Evolutionary conservation across 306 rosid genomes (phyloP).

Genomic region (Dryas alaskensis): DNA sequence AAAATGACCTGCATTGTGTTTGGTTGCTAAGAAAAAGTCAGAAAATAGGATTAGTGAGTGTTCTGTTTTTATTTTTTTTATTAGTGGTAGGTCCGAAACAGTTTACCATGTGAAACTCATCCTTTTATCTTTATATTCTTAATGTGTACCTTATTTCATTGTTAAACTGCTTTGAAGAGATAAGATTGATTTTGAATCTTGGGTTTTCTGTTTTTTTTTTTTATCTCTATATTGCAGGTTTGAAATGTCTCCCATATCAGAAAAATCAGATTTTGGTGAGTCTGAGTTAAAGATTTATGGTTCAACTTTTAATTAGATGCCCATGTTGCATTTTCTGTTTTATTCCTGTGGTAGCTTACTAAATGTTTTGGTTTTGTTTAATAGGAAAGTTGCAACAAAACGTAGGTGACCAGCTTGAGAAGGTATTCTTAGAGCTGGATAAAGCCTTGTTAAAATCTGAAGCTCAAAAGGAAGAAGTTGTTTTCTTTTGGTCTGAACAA

Average conservation of each 20-base stretch:
- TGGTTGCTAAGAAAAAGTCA: neutral
- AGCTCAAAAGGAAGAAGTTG: slow-evolving; percentile 29
- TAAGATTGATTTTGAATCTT: too few relatives aligned
- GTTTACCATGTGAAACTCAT: neutral
- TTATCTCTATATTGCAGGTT: too few relatives aligned
- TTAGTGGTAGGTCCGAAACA: neutral
- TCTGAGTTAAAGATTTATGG: too few relatives aligned
- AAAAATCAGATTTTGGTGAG: too few relatives aligned
- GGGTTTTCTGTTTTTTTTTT: too few relatives aligned
- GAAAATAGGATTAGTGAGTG: neutral
- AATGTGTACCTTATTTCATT: too few relatives aligned
- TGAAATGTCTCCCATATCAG: too few relatives aligned
- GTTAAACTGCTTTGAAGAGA: too few relatives aligned
- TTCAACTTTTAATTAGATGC: too few relatives aligned
- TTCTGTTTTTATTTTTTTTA: neutral
- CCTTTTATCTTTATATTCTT: too few relatives aligned
- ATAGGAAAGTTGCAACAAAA: slow-evolving; percentile 42
- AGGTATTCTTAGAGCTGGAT: slow-evolving; percentile 44
- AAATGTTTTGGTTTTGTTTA: neutral
- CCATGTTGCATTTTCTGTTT: too few relatives aligned
- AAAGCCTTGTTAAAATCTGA: slow-evolving; percentile 33
- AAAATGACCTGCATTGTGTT: slow-evolving; percentile 46
- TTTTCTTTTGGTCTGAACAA: too few relatives aligned
- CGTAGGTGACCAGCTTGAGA: slow-evolving; percentile 23
- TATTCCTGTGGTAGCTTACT: neutral